phyloP scores from a whole-genome alignment of 495 filamentous ascomycete genomes.

The Trichoderma asperelloides region DNA sequence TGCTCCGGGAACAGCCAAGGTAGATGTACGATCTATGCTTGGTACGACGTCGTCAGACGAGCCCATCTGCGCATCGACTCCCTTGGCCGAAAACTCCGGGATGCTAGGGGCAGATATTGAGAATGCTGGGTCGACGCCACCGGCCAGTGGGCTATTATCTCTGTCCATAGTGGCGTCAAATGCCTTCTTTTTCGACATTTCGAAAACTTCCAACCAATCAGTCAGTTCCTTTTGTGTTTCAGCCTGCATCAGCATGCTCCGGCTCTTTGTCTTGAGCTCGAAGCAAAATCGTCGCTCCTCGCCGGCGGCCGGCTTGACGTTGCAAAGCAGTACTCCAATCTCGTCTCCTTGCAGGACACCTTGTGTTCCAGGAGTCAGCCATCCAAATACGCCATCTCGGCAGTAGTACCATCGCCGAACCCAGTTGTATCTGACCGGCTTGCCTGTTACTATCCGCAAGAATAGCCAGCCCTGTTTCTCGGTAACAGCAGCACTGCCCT shows the following conservation, averaged over 20 bases:
- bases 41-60: slow-evolving; percentile 20
- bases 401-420: slow-evolving; percentile 90
- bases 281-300: slow-evolving; percentile 96
- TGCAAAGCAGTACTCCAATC: slow-evolving; percentile 90
- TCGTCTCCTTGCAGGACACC: slow-evolving; percentile 93
- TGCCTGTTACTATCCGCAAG: slow-evolving; percentile 71
- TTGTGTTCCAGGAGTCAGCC: slow-evolving; percentile 77
- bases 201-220: slow-evolving; percentile 88
- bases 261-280: slow-evolving; percentile 97
- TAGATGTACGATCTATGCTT: slow-evolving; percentile 27
- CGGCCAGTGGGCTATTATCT: slow-evolving; percentile 56
- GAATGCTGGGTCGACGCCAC: slow-evolving; percentile 72
- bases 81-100: slow-evolving; percentile 77
- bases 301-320: slow-evolving; percentile 77
- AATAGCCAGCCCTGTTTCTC: slow-evolving; percentile 97
- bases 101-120: slow-evolving; percentile 82
- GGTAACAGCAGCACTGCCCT: slow-evolving; percentile 33
- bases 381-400: slow-evolving; percentile 91
- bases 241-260: slow-evolving; percentile 79
- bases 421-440: slow-evolving; percentile 82
- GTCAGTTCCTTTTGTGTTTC: slow-evolving; percentile 84
- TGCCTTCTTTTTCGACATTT: slow-evolving; percentile 84
- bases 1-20: slow-evolving; percentile 56
- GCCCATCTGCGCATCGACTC: slow-evolving; percentile 57
- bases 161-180: slow-evolving; percentile 84